phyloP scores from a whole-genome alignment of 192 early-diverging fungal species.

The Phlyctochytrium planicorne region DNA sequence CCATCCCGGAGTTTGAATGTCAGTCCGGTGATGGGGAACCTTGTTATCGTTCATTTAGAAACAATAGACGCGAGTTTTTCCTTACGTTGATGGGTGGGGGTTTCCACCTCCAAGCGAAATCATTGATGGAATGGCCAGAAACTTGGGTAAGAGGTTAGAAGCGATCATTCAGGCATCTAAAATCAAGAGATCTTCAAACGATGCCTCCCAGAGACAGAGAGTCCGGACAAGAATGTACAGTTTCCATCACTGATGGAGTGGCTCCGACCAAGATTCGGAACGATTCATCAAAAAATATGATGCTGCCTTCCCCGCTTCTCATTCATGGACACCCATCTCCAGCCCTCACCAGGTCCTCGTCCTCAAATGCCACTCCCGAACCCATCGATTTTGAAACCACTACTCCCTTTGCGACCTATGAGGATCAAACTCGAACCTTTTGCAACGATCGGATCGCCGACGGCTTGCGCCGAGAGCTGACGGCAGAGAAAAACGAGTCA shows the following conservation, averaged over 20 bases:
- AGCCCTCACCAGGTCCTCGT: neutral
- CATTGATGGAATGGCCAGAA: constrained; percentile 40
- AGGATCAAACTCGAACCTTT: constrained; percentile 9
- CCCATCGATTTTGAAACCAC: neutral
- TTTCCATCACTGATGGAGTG: neutral
- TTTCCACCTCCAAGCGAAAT: constrained; percentile 41
- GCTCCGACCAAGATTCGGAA: neutral
- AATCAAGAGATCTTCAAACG: neutral
- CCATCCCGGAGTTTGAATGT: constrained; percentile 44
- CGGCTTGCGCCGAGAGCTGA: constrained; percentile 37
- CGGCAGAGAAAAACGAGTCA: constrained; percentile 42
- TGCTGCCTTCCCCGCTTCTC: no score
- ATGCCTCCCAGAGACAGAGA: no score
- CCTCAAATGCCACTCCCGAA: neutral
- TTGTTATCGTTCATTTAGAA: no score
- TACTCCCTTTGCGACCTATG: neutral
- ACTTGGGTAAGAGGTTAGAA: no score
- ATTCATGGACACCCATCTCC: no score
- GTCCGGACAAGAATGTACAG: neutral
- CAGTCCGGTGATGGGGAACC: constrained; percentile 50
- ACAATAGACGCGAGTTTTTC: no score
- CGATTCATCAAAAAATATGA: neutral
- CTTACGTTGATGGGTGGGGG: constrained; percentile 45
- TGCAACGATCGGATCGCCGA: constrained; percentile 51
- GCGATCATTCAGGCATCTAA: neutral